A percentile compares a stretch with the other conserved stretches of the same genome.
Conservation (phyloP, 164 flowering plant genomes). For the Berberis vulgaris region DNA sequence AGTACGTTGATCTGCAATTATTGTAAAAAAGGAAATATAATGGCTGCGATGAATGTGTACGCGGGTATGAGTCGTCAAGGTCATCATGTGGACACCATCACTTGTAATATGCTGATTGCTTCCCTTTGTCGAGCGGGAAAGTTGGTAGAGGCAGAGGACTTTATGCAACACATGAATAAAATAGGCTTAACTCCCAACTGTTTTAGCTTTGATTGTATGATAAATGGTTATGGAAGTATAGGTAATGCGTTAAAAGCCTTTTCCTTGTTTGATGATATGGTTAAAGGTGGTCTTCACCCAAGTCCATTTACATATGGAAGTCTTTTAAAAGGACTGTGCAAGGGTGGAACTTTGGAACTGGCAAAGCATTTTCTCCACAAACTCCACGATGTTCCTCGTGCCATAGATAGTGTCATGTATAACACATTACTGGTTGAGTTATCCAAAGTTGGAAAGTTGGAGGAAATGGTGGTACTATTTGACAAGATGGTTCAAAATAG, state of each 20-base stretch:
- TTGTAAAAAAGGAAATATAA: slow-evolving; percentile 44
- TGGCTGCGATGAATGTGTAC: slow-evolving; percentile 45
- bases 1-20: slow-evolving; percentile 46
- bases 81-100: slow-evolving; percentile 30
- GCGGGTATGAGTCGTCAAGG: slow-evolving; percentile 37
- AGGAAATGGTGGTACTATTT: slow-evolving; percentile 35
- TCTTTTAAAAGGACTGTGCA: slow-evolving; percentile 66
- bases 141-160: slow-evolving; percentile 52
- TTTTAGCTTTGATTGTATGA: slow-evolving; percentile 46
- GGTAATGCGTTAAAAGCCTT: slow-evolving; percentile 58
- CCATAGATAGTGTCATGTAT: slow-evolving; percentile 43
- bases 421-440: slow-evolving; percentile 45
- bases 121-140: slow-evolving; percentile 51
- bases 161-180: slow-evolving; percentile 46
- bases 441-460: slow-evolving; percentile 44
- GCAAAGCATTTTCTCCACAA: slow-evolving; percentile 40
- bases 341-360: slow-evolving; percentile 36
- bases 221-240: slow-evolving; percentile 46
- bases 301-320: slow-evolving; percentile 49
- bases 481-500: slow-evolving; percentile 46
- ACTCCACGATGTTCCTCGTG: slow-evolving; percentile 39
- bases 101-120: slow-evolving; percentile 47
- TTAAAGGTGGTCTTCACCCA: slow-evolving; percentile 41
- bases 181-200: slow-evolving; percentile 44
- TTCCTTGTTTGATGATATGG: slow-evolving; percentile 57